Conservation (phyloP, 2,329 filamentous ascomycete species). For the Trichoderma pleuroti region DNA sequence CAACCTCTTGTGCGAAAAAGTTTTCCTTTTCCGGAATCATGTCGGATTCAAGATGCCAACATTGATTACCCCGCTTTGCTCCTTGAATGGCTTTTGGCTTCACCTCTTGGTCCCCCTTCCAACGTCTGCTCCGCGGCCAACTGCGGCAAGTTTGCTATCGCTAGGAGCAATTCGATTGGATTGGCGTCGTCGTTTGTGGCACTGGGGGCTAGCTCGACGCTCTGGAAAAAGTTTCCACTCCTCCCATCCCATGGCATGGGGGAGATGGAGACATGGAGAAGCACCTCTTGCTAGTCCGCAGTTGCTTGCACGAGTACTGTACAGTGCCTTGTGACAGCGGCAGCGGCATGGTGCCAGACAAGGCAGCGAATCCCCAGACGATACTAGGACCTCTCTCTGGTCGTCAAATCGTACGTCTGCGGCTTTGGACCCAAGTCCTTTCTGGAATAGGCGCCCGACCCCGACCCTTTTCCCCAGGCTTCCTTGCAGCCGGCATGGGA, state of each 20-base stretch:
- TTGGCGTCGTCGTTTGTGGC: not conserved
- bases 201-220: not conserved
- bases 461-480: slow-evolving; percentile 8
- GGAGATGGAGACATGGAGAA: not conserved
- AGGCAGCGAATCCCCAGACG: not conserved
- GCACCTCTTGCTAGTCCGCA: not conserved
- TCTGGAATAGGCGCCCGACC: not conserved
- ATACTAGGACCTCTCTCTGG: not conserved
- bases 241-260: not conserved
- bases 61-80: slow-evolving; percentile 12
- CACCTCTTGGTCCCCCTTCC: not conserved
- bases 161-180: not conserved
- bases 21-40: not conserved
- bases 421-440: not conserved
- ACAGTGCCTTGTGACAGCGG: not conserved
- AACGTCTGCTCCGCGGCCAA: not conserved
- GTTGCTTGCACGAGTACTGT: not conserved
- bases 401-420: not conserved
- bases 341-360: not conserved
- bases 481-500: slow-evolving; percentile 14
- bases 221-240: not conserved
- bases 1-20: not conserved
- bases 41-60: not conserved
- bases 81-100: not conserved
- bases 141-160: not conserved